These are phyloP conservation scores for Anacardium occidentale DNA, from an alignment of 345 rosid genomes.

Conservation along the genomic window DNA sequence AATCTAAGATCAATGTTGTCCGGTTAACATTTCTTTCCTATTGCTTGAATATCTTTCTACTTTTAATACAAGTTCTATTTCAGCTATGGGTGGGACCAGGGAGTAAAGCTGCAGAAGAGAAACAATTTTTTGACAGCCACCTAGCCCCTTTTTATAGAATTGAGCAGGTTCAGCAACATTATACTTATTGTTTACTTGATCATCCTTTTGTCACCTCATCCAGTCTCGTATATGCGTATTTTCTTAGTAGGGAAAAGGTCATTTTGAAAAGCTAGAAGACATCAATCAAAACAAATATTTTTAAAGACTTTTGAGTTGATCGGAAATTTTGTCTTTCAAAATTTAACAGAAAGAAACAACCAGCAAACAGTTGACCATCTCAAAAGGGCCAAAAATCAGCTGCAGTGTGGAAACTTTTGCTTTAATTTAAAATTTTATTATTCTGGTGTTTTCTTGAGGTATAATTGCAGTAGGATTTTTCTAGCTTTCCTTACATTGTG, in stretches of 20 bases:
- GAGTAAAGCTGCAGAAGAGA: conserved; percentile 92
- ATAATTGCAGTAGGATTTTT: background rate
- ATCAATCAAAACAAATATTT: background rate
- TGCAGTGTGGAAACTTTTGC: background rate
- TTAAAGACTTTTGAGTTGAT: background rate
- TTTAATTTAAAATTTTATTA: background rate
- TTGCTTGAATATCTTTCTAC: conserved; percentile 10
- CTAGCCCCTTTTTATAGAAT: conserved; percentile 96
- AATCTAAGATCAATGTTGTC: background rate
- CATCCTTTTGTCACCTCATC: background rate
- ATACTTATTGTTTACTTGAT: conserved; percentile 7
- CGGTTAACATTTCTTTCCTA: background rate
- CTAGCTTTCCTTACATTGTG: background rate
- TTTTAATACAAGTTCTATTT: conserved; percentile 24
- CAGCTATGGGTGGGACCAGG: conserved; percentile 99
- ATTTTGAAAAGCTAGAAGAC: background rate
- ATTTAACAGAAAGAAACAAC: background rate
- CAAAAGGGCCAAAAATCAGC: too few species aligned
- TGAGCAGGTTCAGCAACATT: conserved; percentile 63
- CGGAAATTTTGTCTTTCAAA: background rate
- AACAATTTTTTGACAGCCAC: conserved; percentile 80
- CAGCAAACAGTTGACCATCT: background rate
- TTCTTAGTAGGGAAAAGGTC: background rate
- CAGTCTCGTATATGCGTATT: conserved; percentile 3
- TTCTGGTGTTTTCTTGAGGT: background rate